phyloP scores from a whole-genome alignment of 2,329 filamentous ascomycete species.

The Pseudogymnoascus sp. region DNA sequence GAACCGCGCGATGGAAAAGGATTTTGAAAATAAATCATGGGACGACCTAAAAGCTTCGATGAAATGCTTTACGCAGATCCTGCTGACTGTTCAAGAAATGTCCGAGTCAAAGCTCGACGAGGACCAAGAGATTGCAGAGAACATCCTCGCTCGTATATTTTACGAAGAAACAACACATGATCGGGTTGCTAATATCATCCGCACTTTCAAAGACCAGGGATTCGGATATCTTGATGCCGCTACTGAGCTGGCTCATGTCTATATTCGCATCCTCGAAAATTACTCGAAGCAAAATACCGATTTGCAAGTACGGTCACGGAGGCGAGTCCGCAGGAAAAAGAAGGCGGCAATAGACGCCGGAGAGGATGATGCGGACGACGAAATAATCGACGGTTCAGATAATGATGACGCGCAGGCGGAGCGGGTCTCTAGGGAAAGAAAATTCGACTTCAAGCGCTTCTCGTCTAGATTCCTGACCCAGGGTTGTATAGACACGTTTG shows the following conservation, averaged over 20 bases:
- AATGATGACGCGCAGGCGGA: constrained; percentile 69
- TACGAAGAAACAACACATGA: constrained; percentile 96
- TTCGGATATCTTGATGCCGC: constrained; percentile 89
- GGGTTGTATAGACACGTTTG: constrained; percentile 79
- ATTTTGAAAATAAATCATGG: constrained; percentile 79
- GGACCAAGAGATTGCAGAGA: constrained; percentile 96
- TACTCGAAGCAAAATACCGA: constrained; percentile 95
- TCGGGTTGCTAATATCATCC: constrained; percentile 67
- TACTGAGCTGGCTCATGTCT: constrained; percentile 86
- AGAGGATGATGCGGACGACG: constrained; percentile 37
- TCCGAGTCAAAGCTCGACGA: constrained; percentile 72
- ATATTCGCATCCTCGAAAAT: constrained; percentile 79
- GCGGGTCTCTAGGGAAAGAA: constrained; percentile 67
- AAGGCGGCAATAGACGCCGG: constrained; percentile 45
- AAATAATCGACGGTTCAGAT: constrained; percentile 55
- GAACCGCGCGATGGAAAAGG: constrained; percentile 71
- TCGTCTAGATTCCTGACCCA: constrained; percentile 73
- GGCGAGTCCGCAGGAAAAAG: constrained; percentile 64
- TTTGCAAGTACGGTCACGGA: constrained; percentile 80
- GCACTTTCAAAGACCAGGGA: constrained; percentile 86
- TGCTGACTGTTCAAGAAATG: constrained; percentile 91
- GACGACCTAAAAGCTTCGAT: constrained; percentile 77
- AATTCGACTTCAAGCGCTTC: constrained; percentile 88
- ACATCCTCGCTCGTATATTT: constrained; percentile 93
- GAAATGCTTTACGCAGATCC: constrained; percentile 89